phyloP scores from a whole-genome alignment of 106 monocot genomes.

The Allium fistulosum region DNA sequence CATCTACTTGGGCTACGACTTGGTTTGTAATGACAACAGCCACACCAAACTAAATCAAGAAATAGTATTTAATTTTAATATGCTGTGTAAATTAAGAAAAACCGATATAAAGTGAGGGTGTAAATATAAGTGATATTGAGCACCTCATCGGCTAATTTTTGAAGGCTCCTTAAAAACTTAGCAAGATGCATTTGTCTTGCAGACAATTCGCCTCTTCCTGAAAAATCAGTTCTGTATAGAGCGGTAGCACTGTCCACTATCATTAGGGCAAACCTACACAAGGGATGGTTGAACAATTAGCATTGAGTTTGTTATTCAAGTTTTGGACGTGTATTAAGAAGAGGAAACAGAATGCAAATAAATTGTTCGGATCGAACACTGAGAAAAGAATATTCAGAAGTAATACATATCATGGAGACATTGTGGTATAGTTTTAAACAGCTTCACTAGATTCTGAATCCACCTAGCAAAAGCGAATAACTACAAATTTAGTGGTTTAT shows the following conservation, averaged over 20 bases:
- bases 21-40: slow-evolving; percentile 94
- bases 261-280: slow-evolving; percentile 68
- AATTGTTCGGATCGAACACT: too few relatives aligned
- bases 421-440: too few relatives aligned
- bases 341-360: too few relatives aligned
- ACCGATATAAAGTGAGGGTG: neutral
- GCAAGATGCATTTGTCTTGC: slow-evolving; percentile 67
- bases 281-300: neutral
- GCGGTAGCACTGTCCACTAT: slow-evolving; percentile 77
- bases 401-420: too few relatives aligned
- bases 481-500: too few relatives aligned
- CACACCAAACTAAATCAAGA: slow-evolving; percentile 69
- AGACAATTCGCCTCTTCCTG: slow-evolving; percentile 72
- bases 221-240: slow-evolving; percentile 68
- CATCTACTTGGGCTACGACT: slow-evolving; percentile 99
- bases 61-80: neutral
- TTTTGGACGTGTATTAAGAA: too few relatives aligned
- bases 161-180: slow-evolving; percentile 36
- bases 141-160: slow-evolving; percentile 64
- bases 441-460: too few relatives aligned
- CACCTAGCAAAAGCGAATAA: too few relatives aligned
- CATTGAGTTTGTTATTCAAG: too few relatives aligned
- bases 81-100: neutral
- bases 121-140: neutral
- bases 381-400: too few relatives aligned